phyloP scores from a whole-genome alignment of 495 filamentous ascomycete species.

The Rhizodiscina lignyota region DNA sequence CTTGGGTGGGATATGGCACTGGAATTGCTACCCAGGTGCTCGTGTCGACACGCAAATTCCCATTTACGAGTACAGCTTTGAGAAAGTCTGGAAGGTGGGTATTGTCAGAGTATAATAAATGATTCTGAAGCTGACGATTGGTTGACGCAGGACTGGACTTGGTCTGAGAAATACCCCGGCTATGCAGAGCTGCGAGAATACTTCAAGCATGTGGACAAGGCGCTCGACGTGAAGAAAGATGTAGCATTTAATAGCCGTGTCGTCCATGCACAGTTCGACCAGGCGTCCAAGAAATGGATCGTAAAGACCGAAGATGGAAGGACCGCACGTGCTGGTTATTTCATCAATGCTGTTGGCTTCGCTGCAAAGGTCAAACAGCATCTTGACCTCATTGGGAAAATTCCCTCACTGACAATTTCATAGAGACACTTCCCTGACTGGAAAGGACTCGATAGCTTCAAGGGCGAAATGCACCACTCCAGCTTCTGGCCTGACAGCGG shows the following conservation, averaged over 20 bases:
- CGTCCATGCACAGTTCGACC: slow-evolving; percentile 22
- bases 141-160: too few relatives aligned
- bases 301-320: slow-evolving; percentile 19
- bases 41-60: slow-evolving; percentile 25
- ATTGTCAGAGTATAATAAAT: too few relatives aligned
- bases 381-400: too few relatives aligned
- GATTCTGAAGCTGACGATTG: too few relatives aligned
- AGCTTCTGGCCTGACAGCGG: slow-evolving; percentile 35
- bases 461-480: slow-evolving; percentile 31
- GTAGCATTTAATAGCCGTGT: slow-evolving; percentile 25
- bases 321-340: slow-evolving; percentile 13
- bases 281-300: slow-evolving; percentile 19
- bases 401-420: too few relatives aligned
- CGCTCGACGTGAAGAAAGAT: slow-evolving; percentile 26
- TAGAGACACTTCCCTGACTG: slow-evolving; percentile 20
- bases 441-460: slow-evolving; percentile 22
- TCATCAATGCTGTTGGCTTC: slow-evolving; percentile 24
- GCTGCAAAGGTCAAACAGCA: too few relatives aligned
- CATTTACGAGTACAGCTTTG: slow-evolving; percentile 24
- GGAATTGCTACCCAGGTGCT: slow-evolving; percentile 29
- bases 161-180: slow-evolving; percentile 25
- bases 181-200: slow-evolving; percentile 24
- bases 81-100: too few relatives aligned
- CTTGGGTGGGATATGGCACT: slow-evolving; percentile 35
- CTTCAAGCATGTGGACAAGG: slow-evolving; percentile 27